Base-by-base conservation (phyloP, 2,329 filamentous ascomycete genomes). In the Colletotrichum echinochloae region DNA sequence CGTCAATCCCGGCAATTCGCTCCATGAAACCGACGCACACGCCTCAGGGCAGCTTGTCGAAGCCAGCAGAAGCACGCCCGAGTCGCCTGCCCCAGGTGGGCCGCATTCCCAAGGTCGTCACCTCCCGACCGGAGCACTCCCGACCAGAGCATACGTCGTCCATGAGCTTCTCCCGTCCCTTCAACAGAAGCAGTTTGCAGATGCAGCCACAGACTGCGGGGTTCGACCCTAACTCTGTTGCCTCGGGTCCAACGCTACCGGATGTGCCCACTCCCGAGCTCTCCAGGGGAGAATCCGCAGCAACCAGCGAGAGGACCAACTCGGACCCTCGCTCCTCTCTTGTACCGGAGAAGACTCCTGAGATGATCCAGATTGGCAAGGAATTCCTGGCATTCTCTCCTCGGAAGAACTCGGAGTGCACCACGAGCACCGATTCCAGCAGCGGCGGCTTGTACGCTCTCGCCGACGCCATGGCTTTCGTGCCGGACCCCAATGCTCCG, bases 101-200 rank as follows among this genome's bases (percentile, higher is more conserved):
- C 11, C 89, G 95, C 20, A 97, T 97, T 61, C 95, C 95, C 11
- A 90, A 90, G 75, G 94, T 97, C 5, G 85, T 95, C 37, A 93
- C 89, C 55, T 90, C 87, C 56, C 87, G 90, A 63, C 84, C 90
- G 44, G 88, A n/a, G n/a, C n/a, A n/a, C 55, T 90, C 87, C 56
- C 87, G 90, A 63, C 84, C 90, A 44, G 88, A 92, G 72, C 88
- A 88, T 57, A 88, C 89, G 1, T 91, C 93, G 0, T 88, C 92
- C 1, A 91, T 90, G 77, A 97, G 94, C 39, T 97, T 97, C 78
- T 97, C 95, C 3, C 86, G 94, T 11, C 94, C 95, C 0, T 97
- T 97, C 77, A 86, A 89, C 74, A 81, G 86, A 59, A 78, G 85
- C 16, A 90, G 88, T 73, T 72, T 85, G 52, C 83, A 86, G 41